Percentiles rank a stretch among this genome's conserved stretches.
phyloP scores from a whole-genome alignment of 1,139 yeast genomes.

The Hansenula sp. region DNA sequence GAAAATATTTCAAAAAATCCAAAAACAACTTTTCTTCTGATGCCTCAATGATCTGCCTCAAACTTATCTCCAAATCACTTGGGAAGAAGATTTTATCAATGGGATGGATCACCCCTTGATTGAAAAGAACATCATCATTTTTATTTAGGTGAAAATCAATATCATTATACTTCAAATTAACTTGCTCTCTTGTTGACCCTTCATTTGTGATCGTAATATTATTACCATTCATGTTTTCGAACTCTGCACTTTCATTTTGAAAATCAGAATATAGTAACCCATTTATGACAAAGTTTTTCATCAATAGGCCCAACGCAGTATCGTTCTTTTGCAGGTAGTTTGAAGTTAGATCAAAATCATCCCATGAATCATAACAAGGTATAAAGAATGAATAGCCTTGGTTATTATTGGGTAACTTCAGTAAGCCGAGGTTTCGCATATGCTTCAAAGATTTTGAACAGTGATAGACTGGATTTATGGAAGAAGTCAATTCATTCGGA shows the following conservation, averaged over 20 bases:
- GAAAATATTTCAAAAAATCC: slow-evolving; percentile 38
- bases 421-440: slow-evolving; percentile 43
- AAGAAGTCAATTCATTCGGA: slow-evolving; percentile 49
- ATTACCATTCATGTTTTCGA: slow-evolving; percentile 35
- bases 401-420: slow-evolving; percentile 40
- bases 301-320: slow-evolving; percentile 43
- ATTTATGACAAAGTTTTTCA: slow-evolving; percentile 59
- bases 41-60: slow-evolving; percentile 53
- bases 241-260: slow-evolving; percentile 23
- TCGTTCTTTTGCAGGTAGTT: slow-evolving; percentile 54
- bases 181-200: slow-evolving; percentile 4
- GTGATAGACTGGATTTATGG: slow-evolving; percentile 51
- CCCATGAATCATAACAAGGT: slow-evolving; percentile 82
- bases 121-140: slow-evolving; percentile 69
- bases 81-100: slow-evolving; percentile 59
- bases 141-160: slow-evolving; percentile 27
- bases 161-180: slow-evolving; percentile 24
- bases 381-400: slow-evolving; percentile 72
- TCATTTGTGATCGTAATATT: slow-evolving; percentile 16
- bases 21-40: slow-evolving; percentile 43
- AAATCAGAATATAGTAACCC: slow-evolving; percentile 69
- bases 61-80: slow-evolving; percentile 44
- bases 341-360: slow-evolving; percentile 54
- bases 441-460: slow-evolving; percentile 50
- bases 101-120: slow-evolving; percentile 84